Percentiles rank a stretch among this genome's conserved stretches.
Conservation (phyloP, 108 stramenopile species). For the Aurantiochytrium sp. region DNA sequence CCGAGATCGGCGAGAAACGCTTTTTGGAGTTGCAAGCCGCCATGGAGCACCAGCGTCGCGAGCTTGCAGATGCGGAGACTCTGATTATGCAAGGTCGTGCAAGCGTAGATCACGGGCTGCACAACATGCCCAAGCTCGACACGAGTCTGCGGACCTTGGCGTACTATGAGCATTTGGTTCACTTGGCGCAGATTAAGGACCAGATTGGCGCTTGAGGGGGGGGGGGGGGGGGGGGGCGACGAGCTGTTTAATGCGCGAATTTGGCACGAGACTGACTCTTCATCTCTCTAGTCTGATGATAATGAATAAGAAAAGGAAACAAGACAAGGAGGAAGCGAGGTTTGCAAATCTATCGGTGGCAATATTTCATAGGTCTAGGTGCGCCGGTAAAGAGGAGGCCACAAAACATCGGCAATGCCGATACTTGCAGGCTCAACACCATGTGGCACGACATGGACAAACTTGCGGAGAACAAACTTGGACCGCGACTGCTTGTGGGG, state of each 20-base stretch:
- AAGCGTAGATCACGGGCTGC: neutral
- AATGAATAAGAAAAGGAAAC: neutral
- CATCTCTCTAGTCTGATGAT: neutral
- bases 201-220: neutral
- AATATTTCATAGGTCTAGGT: no score
- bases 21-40: neutral
- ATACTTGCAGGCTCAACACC: neutral
- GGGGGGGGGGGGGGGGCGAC: neutral
- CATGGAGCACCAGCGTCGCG: neutral
- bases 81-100: neutral
- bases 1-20: neutral
- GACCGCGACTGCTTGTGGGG: constrained; percentile 18
- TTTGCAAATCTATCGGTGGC: neutral
- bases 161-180: neutral
- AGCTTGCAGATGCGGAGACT: neutral
- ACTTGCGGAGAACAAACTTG: neutral
- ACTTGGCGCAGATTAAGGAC: neutral
- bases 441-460: neutral
- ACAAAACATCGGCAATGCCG: neutral
- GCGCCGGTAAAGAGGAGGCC: neutral
- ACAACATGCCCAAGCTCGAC: neutral
- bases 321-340: neutral
- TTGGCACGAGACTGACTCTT: neutral
- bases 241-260: neutral
- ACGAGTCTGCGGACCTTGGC: neutral